Evolutionary conservation across 116 monocot genomes (phyloP).

Genomic region (Trichopus zeylanicus): DNA sequence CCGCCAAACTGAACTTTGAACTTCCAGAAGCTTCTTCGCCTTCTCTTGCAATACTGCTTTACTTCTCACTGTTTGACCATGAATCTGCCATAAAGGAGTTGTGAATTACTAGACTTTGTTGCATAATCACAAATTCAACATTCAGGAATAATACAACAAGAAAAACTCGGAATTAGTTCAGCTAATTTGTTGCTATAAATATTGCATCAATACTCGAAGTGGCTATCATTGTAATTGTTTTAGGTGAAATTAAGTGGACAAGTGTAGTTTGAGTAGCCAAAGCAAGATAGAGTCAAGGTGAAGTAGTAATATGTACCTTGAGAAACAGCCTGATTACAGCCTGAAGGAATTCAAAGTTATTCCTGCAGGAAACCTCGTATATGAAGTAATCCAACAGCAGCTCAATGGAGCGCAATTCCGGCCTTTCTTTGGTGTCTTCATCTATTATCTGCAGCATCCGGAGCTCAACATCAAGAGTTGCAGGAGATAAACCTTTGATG

Average conservation of each 20-base stretch:
- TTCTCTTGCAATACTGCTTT: conserved; percentile 52
- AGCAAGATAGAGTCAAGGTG: neutral
- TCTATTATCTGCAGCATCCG: conserved; percentile 90
- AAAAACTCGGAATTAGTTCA: too few relatives aligned
- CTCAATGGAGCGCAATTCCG: conserved; percentile 53
- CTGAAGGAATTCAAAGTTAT: conserved; percentile 95
- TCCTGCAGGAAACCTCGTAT: conserved; percentile 66
- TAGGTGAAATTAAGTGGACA: neutral
- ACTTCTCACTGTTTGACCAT: conserved; percentile 73
- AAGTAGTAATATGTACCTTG: conserved; percentile 42
- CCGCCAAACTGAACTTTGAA: conserved; percentile 76
- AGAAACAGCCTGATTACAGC: conserved; percentile 84
- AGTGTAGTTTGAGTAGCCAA: neutral
- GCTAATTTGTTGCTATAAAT: too few relatives aligned
- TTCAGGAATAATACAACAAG: too few relatives aligned
- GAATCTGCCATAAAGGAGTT: conserved; percentile 55
- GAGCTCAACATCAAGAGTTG: conserved; percentile 80
- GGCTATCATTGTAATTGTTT: too few relatives aligned
- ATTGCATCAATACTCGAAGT: too few relatives aligned
- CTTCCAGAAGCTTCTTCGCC: conserved; percentile 54
- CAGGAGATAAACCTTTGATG: conserved; percentile 80
- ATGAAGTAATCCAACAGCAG: conserved; percentile 82
- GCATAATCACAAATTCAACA: too few relatives aligned
- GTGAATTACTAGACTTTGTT: neutral
- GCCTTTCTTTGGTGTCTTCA: conserved; percentile 35